These are phyloP conservation scores for Colletotrichum lentis DNA, from an alignment of 2,329 filamentous ascomycete species.

Conservation along the genomic window DNA sequence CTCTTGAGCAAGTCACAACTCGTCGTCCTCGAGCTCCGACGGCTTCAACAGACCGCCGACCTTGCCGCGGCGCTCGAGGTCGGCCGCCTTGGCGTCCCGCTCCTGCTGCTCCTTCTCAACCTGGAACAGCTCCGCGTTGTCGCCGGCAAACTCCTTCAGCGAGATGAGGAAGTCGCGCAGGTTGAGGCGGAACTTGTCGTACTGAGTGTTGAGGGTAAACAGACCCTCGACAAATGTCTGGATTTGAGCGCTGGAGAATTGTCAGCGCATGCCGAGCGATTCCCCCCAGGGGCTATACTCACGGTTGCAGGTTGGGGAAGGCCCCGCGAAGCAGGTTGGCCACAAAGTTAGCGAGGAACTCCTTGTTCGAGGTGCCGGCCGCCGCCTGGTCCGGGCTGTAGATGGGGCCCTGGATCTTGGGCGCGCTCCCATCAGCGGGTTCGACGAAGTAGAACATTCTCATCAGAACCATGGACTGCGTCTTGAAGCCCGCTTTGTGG, in stretches of 20 bases:
- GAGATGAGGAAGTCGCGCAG: slow-evolving; percentile 97
- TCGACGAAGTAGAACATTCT: slow-evolving; percentile 98
- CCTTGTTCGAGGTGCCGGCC: slow-evolving; percentile 83
- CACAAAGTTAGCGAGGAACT: slow-evolving; percentile 90
- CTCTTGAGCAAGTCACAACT: slow-evolving; percentile 83
- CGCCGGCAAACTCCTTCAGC: slow-evolving; percentile 93
- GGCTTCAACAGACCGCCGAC: slow-evolving; percentile 96
- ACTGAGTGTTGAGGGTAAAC: slow-evolving; percentile 86
- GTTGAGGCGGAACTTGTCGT: slow-evolving; percentile 94
- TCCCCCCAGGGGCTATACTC: slow-evolving; percentile 52
- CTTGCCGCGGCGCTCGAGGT: slow-evolving; percentile 91
- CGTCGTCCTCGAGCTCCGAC: slow-evolving; percentile 92
- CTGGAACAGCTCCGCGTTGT: slow-evolving; percentile 91
- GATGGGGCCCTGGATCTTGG: slow-evolving; percentile 92
- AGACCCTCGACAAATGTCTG: slow-evolving; percentile 88
- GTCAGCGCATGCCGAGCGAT: slow-evolving; percentile 47
- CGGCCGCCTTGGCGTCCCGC: slow-evolving; percentile 82
- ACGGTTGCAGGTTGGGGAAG: slow-evolving; percentile 92
- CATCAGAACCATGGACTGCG: slow-evolving; percentile 90
- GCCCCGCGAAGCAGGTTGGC: slow-evolving; percentile 84
- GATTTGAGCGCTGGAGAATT: slow-evolving; percentile 75
- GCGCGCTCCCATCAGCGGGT: slow-evolving; percentile 69
- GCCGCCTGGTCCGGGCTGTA: slow-evolving; percentile 86
- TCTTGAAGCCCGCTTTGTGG: slow-evolving; percentile 99
- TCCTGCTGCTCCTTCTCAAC: slow-evolving; percentile 95